A percentile compares a stretch with the other conserved stretches of the same genome.
phyloP scores from a whole-genome alignment of 2,329 filamentous ascomycete species.

The Coleophoma eucalyptorum region DNA sequence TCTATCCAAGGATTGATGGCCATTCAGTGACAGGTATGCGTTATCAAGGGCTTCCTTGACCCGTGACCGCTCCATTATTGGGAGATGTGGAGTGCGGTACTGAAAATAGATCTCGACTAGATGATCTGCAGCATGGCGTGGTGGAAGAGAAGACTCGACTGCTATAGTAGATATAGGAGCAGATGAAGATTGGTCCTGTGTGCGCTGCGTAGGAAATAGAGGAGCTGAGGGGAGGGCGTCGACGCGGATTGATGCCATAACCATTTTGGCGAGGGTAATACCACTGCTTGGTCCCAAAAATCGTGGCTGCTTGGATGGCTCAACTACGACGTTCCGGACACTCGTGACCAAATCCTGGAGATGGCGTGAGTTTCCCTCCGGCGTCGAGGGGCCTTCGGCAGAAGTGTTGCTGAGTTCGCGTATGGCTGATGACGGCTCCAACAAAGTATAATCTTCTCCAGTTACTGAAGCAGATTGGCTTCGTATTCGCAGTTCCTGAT shows the following conservation, averaged over 20 bases:
- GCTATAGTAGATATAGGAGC: constrained; percentile 3
- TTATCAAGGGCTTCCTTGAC: too few species aligned
- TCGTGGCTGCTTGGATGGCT: constrained; percentile 20
- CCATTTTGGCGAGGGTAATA: constrained; percentile 28
- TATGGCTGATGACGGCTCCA: background rate
- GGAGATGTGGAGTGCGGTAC: constrained; percentile 29
- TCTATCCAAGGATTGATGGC: too few species aligned
- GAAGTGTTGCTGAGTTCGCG: background rate
- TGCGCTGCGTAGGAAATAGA: background rate
- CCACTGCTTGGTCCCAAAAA: constrained; percentile 30
- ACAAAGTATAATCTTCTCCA: background rate
- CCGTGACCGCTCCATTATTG: constrained; percentile 11
- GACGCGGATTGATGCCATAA: constrained; percentile 25
- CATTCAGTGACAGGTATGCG: too few species aligned
- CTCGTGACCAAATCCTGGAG: too few species aligned
- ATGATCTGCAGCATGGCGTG: constrained; percentile 28
- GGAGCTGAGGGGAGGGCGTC: too few species aligned
- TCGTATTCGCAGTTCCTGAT: constrained; percentile 11
- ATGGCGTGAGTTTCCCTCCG: too few species aligned
- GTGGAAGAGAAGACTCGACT: constrained; percentile 24
- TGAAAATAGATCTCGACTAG: constrained; percentile 30
- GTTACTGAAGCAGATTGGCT: background rate
- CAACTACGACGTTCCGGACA: constrained; percentile 14
- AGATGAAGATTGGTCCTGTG: background rate
- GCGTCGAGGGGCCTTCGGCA: too few species aligned